Evolutionary conservation across 441 rosid species (phyloP), one percentile per base, ranked within the genome.

Genomic region (Erysimum cheiri): DNA sequence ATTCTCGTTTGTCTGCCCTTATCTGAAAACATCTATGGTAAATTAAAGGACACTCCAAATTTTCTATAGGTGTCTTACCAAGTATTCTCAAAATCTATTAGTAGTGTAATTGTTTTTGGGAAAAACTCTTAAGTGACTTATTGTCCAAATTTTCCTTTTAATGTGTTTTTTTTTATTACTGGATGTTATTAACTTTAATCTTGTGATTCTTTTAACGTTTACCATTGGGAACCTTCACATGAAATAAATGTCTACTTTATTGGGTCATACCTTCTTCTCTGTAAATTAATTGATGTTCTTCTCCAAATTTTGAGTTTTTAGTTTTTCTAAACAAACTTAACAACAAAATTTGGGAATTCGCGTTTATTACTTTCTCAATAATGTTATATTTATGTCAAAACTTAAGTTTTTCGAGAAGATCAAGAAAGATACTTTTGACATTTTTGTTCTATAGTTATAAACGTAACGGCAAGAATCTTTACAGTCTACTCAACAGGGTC

Each of bases 381-480:
- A 3, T 10, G 41, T 37, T 3, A 37, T 24, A n/a, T 24, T 41
- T 40, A 24, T 31, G 13, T 58, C 39, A 58, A 58, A 60, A 12
- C 37, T 69, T 4, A 60, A 54, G 61, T 19, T 53, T 74, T 53
- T 69, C 69, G 69, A 36, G 64, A 46, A 67, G 41, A 49, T 22
- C 24, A 22, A 44, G 15, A 60, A 73, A 67, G 29, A 68, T 37
- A 44, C 58, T 61, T 65, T 68, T 61, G 57, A 67, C 69, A 1
- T 73, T 46, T 55, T 29, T 11, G 17, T 28, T 74, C 14, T 24
- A 33, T 39, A 13, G 13, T 31, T 46, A 44, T 9, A 68, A 74
- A 69, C 49, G 73, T 74, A 62, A 69, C 74, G 60, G 69, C 78
- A 69, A 63, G 70, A 75, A 63, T 75, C 74, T 63, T 61, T 63